These are phyloP conservation scores for Candida sp. DNA, from an alignment of 1,139 yeast genomes.

Conservation along the genomic window DNA sequence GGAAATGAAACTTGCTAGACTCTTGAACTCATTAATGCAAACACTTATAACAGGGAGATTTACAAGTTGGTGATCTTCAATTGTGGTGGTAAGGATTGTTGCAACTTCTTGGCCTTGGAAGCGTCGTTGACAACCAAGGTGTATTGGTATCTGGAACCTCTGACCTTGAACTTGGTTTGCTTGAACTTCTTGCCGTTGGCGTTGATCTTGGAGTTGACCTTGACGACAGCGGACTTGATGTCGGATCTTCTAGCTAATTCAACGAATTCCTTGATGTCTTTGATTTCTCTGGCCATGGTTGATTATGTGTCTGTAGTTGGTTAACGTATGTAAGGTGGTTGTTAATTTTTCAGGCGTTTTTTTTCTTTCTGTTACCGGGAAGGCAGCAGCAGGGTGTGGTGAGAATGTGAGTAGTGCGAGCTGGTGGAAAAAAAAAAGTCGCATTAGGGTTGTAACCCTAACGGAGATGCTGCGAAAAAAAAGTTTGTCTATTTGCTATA, in stretches of 20 bases:
- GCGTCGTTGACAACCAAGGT: slow-evolving; percentile 96
- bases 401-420: slow-evolving; percentile 2
- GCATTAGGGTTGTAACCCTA: slow-evolving; percentile 17
- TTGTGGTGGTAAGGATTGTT: slow-evolving; percentile 98
- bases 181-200: slow-evolving; percentile 85
- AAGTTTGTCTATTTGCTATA: background rate
- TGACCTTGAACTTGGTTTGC: slow-evolving; percentile 99
- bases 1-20: background rate
- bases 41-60: background rate
- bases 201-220: slow-evolving; percentile 86
- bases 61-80: slow-evolving; percentile 74
- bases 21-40: slow-evolving; percentile 4
- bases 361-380: slow-evolving; percentile 5
- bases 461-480: background rate
- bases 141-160: slow-evolving; percentile 96
- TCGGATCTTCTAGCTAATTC: slow-evolving; percentile 98
- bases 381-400: background rate
- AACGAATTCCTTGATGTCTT: slow-evolving; percentile 97
- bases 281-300: slow-evolving; percentile 63
- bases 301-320: slow-evolving; percentile 26
- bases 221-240: slow-evolving; percentile 91
- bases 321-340: slow-evolving; percentile 13
- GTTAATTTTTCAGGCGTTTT: slow-evolving; percentile 1
- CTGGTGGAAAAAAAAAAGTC: background rate
- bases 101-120: slow-evolving; percentile 97